phyloP scores from a whole-genome alignment of 768 basidiomycete species.

The Mycena olivaceomarginata region DNA sequence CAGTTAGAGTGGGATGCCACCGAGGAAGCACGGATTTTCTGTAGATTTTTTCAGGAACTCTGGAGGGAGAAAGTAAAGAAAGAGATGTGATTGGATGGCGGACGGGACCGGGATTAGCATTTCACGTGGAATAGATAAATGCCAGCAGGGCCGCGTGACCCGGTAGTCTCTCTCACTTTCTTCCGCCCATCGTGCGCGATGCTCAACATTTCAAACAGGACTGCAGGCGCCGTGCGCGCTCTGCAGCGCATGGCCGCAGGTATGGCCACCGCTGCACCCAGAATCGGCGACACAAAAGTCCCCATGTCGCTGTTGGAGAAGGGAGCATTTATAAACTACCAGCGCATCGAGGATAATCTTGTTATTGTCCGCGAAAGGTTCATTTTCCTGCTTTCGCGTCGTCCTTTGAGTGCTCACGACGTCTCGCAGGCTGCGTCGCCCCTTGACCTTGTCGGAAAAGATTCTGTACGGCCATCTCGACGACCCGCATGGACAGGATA shows the following conservation, averaged over 20 bases:
- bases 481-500: conserved; percentile 93
- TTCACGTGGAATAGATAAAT: conserved; percentile 35
- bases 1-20: background rate
- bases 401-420: conserved; percentile 28
- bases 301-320: conserved; percentile 92
- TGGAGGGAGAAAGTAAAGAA: conserved; percentile 4
- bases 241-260: conserved; percentile 75
- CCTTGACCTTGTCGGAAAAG: conserved; percentile 96
- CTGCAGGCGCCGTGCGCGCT: conserved; percentile 71
- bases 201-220: conserved; percentile 75
- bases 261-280: conserved; percentile 87
- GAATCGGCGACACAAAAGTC: conserved; percentile 94
- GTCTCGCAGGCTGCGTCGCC: conserved; percentile 83
- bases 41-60: background rate
- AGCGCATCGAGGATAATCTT: conserved; percentile 98
- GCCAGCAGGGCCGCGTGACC: conserved; percentile 35
- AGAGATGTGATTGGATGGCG: conserved; percentile 30
- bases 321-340: conserved; percentile 93
- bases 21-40: background rate
- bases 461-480: conserved; percentile 98
- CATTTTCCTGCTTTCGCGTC: background rate
- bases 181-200: conserved; percentile 68
- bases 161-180: conserved; percentile 44
- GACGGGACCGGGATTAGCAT: background rate
- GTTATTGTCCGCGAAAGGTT: conserved; percentile 90